Base-by-base conservation (phyloP, 2,329 filamentous ascomycete genomes). In the Colletotrichum sp. region DNA sequence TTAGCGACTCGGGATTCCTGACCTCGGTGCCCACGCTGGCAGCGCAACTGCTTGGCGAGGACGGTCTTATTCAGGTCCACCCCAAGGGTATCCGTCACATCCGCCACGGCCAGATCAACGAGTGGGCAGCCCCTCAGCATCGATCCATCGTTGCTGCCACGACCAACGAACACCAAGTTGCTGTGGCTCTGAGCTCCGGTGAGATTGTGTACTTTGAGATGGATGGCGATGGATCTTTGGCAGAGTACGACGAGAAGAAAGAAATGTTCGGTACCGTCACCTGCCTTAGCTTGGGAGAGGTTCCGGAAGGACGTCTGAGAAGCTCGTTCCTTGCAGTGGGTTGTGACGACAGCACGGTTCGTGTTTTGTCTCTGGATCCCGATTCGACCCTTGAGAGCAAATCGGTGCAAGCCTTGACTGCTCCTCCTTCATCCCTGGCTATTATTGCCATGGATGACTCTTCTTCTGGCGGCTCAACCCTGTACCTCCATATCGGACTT, bases 201-300 rank as follows among this genome's bases (percentile, higher is more conserved):
- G 97, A 99, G 84, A 96, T 99, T 78, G 95, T 98, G 57, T 99
- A 99, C 83, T 99, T 99, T 80, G 98, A 99, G 83, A 96, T 98
- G 92, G 97, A 98, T 81, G 91, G 92, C 0, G 96, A 99, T 84
- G 96, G 96, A 34, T 95, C 95, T 5, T 89, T 99, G 36, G 95
- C 95, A 39, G 96, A 99, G 86, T 98, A 98, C 79, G 95, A 99
- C 79, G 96, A 99, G 81, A 96, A 96, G 84, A 95, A 96, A 80
- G 94, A 98, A 81, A 97, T 99, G 94, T 96, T 95, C 69, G 96
- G 96, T 62, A 98, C 96, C 0, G 96, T 99, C 65, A 99, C 96
- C 21, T 98, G 95, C 79, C 88, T 99, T n/a, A 98, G 96, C 80
- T 89, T 99, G 68, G 97, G 96, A 4, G 94, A 97, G 69, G 96